Percentiles rank a stretch among this genome's conserved stretches.
Evolutionary conservation across 805 yeast species (phyloP).

Genomic region (Nakazawaea molendinolei): DNA sequence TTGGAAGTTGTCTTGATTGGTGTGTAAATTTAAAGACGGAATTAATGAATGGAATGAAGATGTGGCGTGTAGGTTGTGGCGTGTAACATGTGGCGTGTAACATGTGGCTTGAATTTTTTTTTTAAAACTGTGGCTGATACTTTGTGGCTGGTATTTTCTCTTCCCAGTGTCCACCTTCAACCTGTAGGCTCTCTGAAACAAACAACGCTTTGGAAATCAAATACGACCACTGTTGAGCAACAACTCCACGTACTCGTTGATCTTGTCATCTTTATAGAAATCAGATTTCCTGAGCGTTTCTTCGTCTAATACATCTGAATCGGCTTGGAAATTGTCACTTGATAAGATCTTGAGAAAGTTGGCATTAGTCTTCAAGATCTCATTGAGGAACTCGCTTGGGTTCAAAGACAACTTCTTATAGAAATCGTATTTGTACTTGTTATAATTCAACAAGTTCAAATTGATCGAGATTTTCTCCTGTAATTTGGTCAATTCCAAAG

Average conservation of each 20-base stretch:
- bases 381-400: slow-evolving; percentile 69
- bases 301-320: slow-evolving; percentile 48
- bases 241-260: slow-evolving; percentile 73
- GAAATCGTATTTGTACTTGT: slow-evolving; percentile 67
- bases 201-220: slow-evolving; percentile 14
- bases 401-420: slow-evolving; percentile 66
- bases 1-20: slow-evolving; percentile 36
- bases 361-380: slow-evolving; percentile 74
- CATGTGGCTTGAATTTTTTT: too few species aligned
- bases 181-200: too few species aligned
- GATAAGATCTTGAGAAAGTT: slow-evolving; percentile 80
- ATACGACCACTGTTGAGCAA: slow-evolving; percentile 54
- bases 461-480: slow-evolving; percentile 37
- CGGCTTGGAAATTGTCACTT: slow-evolving; percentile 52
- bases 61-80: too few species aligned
- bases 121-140: too few species aligned
- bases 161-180: too few species aligned
- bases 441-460: slow-evolving; percentile 45
- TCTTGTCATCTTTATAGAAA: slow-evolving; percentile 72
- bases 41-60: too few species aligned
- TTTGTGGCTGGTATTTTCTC: too few species aligned
- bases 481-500: slow-evolving; percentile 29
- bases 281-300: slow-evolving; percentile 81
- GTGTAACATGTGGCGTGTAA: too few species aligned
- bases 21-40: too few species aligned